Base-by-base conservation (phyloP, 2,329 filamentous ascomycete genomes). In the Cladophialophora psammophila region DNA sequence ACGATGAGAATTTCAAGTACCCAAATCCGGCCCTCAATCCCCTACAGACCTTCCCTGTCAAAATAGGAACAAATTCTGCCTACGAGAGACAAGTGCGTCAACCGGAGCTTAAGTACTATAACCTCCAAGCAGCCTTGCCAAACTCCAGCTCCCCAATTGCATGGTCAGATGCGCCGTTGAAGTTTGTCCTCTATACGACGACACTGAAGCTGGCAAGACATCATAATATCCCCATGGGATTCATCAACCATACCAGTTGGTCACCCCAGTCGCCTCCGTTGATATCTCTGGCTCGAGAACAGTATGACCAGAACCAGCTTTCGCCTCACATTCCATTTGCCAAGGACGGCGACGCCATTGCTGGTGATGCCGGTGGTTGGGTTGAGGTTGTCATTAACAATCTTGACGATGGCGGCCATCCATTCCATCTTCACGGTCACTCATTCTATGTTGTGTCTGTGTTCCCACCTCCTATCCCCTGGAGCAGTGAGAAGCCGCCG, bases 371-470 rank as follows among this genome's bases (percentile, higher is more conserved):
- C 15, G 32, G 20, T 18, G 60, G 55, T 12, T 85, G 83, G 82
- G 74, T 79, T 13, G 78, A 79, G 20, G 69, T 79, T 18, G 72
- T 79, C 5, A 75, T 79, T 66, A 79, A 79, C 69, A 78, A 79
- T 63, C 69, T 74, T 55, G 76, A 79, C 61, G 66, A 69, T 60
- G 77, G 77, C 55, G 71, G 79, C 38, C 82, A 84, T 69, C 81
- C 82, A 0, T 82, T 84, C 73, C 83, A 85, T 74, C 75, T 86
- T 12, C 84, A 85, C 74, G 84, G 84, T 4, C 82, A 85, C 72
- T 80, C 84, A 63, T 85, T 85, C 75, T 82, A 78, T 71, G 73
- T 85, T 12, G 71, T 85, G 8, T 74, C 77, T 1, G 40, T 64
- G n/a, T 64, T 64, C 35, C 56, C 56, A 32, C 31, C 31, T 54